These are phyloP conservation scores for Lentinula sp. DNA, from an alignment of 768 basidiomycete genomes.

Conservation along the genomic window DNA sequence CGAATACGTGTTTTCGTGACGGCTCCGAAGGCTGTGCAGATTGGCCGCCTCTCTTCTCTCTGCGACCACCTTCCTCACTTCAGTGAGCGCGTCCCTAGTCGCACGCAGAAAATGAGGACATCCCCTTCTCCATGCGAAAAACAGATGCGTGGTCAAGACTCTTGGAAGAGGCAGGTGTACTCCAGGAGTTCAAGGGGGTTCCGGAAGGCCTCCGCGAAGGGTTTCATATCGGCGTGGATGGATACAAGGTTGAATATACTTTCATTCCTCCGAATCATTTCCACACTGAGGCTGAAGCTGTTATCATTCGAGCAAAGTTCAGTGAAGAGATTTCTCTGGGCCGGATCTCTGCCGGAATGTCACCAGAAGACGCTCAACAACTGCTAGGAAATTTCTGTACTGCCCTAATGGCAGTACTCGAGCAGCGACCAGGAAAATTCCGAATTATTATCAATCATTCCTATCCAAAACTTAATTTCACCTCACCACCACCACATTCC, in stretches of 20 bases:
- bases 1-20: no score
- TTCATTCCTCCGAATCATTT: conserved; percentile 15
- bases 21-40: no score
- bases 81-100: no score
- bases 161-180: background rate
- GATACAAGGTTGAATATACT: background rate
- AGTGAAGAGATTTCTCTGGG: conserved; percentile 6
- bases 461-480: conserved; percentile 5
- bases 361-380: background rate
- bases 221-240: conserved; percentile 12
- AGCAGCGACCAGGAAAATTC: conserved; percentile 14
- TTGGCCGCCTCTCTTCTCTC: no score
- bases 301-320: conserved; percentile 11
- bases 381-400: conserved; percentile 20
- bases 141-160: no score
- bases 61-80: no score
- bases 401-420: conserved; percentile 19
- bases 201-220: conserved; percentile 14
- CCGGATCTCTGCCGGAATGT: background rate
- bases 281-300: background rate
- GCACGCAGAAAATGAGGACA: no score
- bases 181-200: conserved; percentile 10
- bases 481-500: background rate
- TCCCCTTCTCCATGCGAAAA: no score
- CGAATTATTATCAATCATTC: conserved; percentile 23